A percentile compares a stretch with the other conserved stretches of the same genome.
Evolutionary conservation across 1,284 basidiomycete species (phyloP).

Genomic region (Cryptococcus depauperatus): DNA sequence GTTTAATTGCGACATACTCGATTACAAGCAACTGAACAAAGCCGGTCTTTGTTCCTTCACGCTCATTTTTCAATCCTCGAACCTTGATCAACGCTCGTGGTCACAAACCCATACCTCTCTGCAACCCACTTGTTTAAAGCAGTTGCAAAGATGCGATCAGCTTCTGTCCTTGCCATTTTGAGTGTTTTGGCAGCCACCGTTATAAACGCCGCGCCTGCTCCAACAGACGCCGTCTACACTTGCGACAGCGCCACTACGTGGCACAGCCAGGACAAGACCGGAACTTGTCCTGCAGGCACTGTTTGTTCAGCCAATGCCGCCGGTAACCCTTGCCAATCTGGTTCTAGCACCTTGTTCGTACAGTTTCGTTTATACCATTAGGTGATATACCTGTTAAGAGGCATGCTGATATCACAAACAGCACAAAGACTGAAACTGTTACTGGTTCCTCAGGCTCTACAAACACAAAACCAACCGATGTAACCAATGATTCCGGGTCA

Average conservation of each 20-base stretch:
- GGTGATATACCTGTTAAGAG: too few species aligned
- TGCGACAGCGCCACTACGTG: constrained; percentile 5
- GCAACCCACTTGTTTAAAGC: too few species aligned
- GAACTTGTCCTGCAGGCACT: constrained; percentile 6
- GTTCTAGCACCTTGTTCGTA: too few species aligned
- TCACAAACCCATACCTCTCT: too few species aligned
- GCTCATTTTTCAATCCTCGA: too few species aligned
- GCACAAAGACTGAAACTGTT: too few species aligned
- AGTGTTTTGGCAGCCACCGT: background rate
- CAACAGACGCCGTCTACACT: constrained; percentile 1
- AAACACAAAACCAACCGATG: background rate
- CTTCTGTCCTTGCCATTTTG: too few species aligned
- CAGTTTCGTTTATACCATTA: too few species aligned
- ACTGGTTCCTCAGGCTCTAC: background rate
- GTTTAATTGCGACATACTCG: too few species aligned
- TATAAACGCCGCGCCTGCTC: background rate
- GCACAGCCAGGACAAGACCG: constrained; percentile 3
- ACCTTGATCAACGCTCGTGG: too few species aligned
- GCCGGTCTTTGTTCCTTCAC: constrained; percentile 6
- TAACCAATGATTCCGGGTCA: background rate
- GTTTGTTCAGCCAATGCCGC: constrained; percentile 6
- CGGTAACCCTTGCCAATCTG: constrained; percentile 9
- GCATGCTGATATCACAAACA: too few species aligned
- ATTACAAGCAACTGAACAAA: background rate
- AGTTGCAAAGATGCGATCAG: too few species aligned